Evolutionary conservation across 495 filamentous ascomycete genomes (phyloP).

Genomic region (Aspergillus indologenus): DNA sequence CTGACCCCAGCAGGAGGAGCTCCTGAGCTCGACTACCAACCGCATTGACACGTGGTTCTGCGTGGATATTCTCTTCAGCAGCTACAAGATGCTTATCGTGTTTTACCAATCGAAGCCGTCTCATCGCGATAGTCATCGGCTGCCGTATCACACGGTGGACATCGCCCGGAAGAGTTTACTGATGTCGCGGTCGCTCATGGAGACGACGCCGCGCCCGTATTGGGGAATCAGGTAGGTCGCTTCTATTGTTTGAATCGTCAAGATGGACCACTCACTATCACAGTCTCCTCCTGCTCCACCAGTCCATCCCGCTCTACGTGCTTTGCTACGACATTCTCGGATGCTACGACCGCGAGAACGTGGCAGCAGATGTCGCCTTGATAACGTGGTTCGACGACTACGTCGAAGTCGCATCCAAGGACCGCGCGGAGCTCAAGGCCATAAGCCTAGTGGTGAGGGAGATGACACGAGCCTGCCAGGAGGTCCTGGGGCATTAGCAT

Average conservation of each 20-base stretch:
- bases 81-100: conserved; percentile 23
- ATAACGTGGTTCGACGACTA: conserved; percentile 12
- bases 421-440: conserved; percentile 10
- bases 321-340: conserved; percentile 13
- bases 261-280: background rate
- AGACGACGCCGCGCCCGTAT: background rate
- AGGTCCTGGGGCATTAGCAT: background rate
- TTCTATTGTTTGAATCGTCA: background rate
- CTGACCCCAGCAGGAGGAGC: conserved; percentile 12
- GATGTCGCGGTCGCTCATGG: conserved; percentile 6
- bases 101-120: conserved; percentile 20
- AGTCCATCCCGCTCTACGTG: conserved; percentile 18
- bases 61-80: conserved; percentile 21
- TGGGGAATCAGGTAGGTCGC: conserved; percentile 14
- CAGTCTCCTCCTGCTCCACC: conserved; percentile 18
- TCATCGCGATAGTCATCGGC: background rate
- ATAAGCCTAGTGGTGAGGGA: background rate
- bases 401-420: conserved; percentile 6
- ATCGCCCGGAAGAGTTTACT: conserved; percentile 5
- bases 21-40: conserved; percentile 14
- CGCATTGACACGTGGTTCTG: conserved; percentile 21
- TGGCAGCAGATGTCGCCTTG: conserved; percentile 11
- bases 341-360: background rate
- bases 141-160: conserved; percentile 9
- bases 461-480: background rate